phyloP scores from a whole-genome alignment of 306 rosid genomes.

The Pyrus communis region DNA sequence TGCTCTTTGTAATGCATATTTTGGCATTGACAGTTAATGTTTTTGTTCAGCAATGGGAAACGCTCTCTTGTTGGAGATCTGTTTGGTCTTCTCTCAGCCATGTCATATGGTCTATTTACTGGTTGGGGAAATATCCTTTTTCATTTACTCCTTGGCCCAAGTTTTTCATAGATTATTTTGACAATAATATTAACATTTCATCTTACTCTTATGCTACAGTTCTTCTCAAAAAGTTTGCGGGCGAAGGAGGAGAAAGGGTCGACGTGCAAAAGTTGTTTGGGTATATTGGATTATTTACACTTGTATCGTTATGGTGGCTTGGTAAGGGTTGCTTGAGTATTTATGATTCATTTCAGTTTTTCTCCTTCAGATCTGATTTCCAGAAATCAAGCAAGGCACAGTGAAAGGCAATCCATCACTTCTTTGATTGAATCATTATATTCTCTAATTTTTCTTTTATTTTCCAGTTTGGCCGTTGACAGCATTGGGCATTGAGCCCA shows the following conservation, averaged over 20 bases:
- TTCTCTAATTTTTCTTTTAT: neutral
- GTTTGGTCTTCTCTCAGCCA: constrained; percentile 88
- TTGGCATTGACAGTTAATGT: constrained; percentile 37
- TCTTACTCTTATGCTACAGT: constrained; percentile 37
- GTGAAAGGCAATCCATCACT: neutral
- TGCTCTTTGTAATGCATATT: constrained; percentile 34
- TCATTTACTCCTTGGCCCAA: neutral
- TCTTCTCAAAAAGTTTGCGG: constrained; percentile 75
- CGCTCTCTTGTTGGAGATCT: constrained; percentile 80
- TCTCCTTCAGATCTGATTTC: neutral
- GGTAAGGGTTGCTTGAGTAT: constrained; percentile 36
- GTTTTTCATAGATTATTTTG: neutral
- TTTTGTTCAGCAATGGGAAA: constrained; percentile 66
- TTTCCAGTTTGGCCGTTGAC: constrained; percentile 83
- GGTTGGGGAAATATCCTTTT: constrained; percentile 38
- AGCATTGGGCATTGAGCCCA: constrained; percentile 93
- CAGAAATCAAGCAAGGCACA: constrained; percentile 1
- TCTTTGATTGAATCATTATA: neutral
- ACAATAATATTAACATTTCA: neutral
- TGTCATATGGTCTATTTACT: constrained; percentile 85
- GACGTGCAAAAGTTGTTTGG: constrained; percentile 97
- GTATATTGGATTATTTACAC: constrained; percentile 87
- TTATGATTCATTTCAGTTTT: neutral
- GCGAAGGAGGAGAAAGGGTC: constrained; percentile 85
- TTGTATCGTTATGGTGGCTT: constrained; percentile 88